phyloP scores from a whole-genome alignment of 2,329 filamentous ascomycete species.

The Thielaviopsis musarum region DNA sequence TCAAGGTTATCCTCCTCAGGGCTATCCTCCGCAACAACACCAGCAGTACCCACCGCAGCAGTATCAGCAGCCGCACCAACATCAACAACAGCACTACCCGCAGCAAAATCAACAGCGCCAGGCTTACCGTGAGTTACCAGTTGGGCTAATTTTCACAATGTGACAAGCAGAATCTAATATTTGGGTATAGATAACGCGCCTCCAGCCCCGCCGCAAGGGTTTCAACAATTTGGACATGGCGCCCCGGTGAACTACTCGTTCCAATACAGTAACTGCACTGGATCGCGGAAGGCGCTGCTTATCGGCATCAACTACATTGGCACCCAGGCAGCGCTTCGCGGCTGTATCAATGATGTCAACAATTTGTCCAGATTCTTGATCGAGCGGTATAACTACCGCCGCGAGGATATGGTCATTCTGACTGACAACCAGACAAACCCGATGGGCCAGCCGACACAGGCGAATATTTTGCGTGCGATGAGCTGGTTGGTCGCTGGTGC shows the following conservation, averaged over 20 bases:
- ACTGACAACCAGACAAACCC: conserved; percentile 41
- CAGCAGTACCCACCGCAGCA: conserved; percentile 9
- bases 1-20: conserved; percentile 2
- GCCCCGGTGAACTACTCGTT: conserved; percentile 69
- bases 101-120: neutral
- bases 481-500: conserved; percentile 42
- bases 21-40: neutral
- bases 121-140: neutral
- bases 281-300: conserved; percentile 47
- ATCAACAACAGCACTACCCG: neutral
- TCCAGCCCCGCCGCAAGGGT: conserved; percentile 45
- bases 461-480: conserved; percentile 39
- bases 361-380: conserved; percentile 41
- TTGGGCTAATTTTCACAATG: neutral
- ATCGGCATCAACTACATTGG: conserved; percentile 47
- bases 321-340: conserved; percentile 37
- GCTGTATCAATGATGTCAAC: conserved; percentile 44
- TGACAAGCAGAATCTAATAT: conserved; percentile 13
- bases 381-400: conserved; percentile 35
- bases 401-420: conserved; percentile 40
- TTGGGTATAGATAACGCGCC: conserved; percentile 26
- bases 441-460: conserved; percentile 38
- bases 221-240: conserved; percentile 62
- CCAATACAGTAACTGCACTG: conserved; percentile 83
- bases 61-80: conserved; percentile 12